These are phyloP conservation scores for Leccinellum albellum DNA, from an alignment of 768 basidiomycete species.

Conservation along the genomic window DNA sequence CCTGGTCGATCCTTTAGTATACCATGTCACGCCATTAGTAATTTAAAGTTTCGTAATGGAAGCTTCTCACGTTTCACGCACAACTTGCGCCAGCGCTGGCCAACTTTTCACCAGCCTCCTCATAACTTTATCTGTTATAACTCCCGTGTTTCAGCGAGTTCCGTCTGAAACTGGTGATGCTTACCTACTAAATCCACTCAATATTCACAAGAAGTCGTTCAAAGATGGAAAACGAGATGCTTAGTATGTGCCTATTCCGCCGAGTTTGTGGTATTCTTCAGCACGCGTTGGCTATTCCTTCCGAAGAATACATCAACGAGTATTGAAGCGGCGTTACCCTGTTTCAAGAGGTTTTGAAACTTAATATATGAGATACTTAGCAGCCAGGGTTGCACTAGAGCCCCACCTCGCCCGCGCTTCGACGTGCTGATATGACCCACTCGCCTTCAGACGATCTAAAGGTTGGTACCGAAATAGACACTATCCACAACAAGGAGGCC, in stretches of 20 bases:
- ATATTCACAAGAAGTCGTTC: not conserved
- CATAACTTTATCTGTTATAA: not conserved
- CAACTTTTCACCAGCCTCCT: not conserved
- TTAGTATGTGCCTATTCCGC: not conserved
- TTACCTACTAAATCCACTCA: not conserved
- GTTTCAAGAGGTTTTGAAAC: not conserved
- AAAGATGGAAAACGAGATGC: not conserved
- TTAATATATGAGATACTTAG: not conserved
- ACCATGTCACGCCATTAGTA: too few relatives aligned
- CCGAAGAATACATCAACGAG: not conserved
- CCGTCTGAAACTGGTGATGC: not conserved
- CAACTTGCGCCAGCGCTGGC: not conserved
- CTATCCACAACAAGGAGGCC: conserved; percentile 11
- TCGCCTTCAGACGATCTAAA: not conserved
- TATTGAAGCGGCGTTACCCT: not conserved
- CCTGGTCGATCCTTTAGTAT: too few relatives aligned
- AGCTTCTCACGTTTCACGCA: not conserved
- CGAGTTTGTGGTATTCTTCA: not conserved
- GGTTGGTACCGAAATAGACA: conserved; percentile 1
- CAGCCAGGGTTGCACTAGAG: not conserved
- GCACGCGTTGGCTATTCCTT: not conserved
- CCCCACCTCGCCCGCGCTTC: not conserved
- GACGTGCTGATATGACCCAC: not conserved
- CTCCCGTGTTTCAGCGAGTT: not conserved
- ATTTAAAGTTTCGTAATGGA: not conserved